These are phyloP conservation scores for Picea abies DNA, from an alignment of 83 land plant genomes.

Conservation along the genomic window DNA sequence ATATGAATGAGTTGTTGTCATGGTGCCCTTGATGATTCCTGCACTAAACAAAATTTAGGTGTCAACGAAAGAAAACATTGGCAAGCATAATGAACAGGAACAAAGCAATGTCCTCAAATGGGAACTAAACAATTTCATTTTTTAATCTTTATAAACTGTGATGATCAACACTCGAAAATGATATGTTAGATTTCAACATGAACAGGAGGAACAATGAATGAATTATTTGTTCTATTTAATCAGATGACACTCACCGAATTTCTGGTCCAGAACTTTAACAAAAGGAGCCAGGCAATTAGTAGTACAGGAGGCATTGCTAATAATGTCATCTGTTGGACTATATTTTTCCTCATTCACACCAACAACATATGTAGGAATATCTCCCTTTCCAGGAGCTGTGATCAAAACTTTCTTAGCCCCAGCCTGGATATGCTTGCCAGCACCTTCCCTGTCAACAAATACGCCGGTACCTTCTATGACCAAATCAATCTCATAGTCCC, in stretches of 20 bases:
- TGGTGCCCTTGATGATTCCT: slow-evolving; percentile 99
- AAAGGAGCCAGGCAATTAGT: slow-evolving; percentile 99
- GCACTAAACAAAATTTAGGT: slow-evolving; percentile 5
- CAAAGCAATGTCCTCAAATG: too few species aligned
- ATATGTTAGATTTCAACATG: too few species aligned
- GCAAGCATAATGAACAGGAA: too few species aligned
- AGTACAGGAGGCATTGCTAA: slow-evolving; percentile 99
- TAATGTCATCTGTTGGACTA: slow-evolving; percentile 73
- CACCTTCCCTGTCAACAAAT: slow-evolving; percentile 98
- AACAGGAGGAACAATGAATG: too few species aligned
- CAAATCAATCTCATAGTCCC: slow-evolving; percentile 85
- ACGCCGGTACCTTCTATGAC: slow-evolving; percentile 99
- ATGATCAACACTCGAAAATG: too few species aligned
- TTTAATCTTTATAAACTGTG: too few species aligned
- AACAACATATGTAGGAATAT: slow-evolving; percentile 97
- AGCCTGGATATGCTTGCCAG: slow-evolving; percentile 97
- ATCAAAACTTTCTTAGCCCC: slow-evolving; percentile 99
- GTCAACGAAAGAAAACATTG: too few species aligned
- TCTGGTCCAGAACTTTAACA: slow-evolving; percentile 98
- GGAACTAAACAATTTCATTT: too few species aligned
- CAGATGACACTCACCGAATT: slow-evolving; percentile 71
- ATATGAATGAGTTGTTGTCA: slow-evolving; percentile 99
- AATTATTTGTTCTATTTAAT: too few species aligned
- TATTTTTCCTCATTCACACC: slow-evolving; percentile 94
- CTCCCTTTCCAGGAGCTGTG: slow-evolving; percentile 99